Conservation (phyloP, 768 basidiomycete genomes). For the Chalciporus pseudorubinellus region DNA sequence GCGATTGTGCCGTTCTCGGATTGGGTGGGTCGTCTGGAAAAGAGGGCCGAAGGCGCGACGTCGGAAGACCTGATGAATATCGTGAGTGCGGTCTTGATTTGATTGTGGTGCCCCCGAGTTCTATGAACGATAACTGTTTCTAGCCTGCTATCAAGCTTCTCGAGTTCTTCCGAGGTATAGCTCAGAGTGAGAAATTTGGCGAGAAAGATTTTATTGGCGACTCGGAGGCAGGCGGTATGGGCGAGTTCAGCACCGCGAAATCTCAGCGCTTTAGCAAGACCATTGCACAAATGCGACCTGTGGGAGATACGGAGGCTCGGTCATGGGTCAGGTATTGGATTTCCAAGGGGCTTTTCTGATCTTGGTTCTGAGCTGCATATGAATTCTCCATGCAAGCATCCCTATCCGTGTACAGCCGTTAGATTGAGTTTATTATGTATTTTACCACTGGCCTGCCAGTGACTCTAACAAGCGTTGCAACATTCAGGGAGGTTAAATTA, state of each 20-base stretch:
- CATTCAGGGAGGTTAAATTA: too few relatives aligned
- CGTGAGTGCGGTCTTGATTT: neutral
- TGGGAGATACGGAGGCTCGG: constrained; percentile 12
- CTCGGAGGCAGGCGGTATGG: constrained; percentile 1
- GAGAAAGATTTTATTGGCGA: too few relatives aligned
- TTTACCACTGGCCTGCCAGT: too few relatives aligned
- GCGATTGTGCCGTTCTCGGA: constrained; percentile 24
- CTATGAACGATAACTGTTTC: neutral
- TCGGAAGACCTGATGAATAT: constrained; percentile 6
- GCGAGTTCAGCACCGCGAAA: constrained; percentile 7
- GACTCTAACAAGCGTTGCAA: too few relatives aligned
- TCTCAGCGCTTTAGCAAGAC: constrained; percentile 12
- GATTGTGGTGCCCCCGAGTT: too few relatives aligned
- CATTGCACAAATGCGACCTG: constrained; percentile 10
- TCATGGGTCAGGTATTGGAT: constrained; percentile 23
- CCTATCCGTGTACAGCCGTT: too few relatives aligned
- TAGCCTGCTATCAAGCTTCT: constrained; percentile 36
- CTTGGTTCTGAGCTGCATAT: too few relatives aligned
- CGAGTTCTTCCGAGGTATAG: constrained; percentile 24
- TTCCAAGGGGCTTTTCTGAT: constrained; percentile 13
- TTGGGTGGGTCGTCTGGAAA: constrained; percentile 31
- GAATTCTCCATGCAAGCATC: too few relatives aligned
- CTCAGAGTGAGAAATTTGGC: neutral
- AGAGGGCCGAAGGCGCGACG: constrained; percentile 16
- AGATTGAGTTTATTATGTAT: too few relatives aligned